Evolutionary conservation across 768 basidiomycete species (phyloP).

Genomic region (Nidularia pulvinata): DNA sequence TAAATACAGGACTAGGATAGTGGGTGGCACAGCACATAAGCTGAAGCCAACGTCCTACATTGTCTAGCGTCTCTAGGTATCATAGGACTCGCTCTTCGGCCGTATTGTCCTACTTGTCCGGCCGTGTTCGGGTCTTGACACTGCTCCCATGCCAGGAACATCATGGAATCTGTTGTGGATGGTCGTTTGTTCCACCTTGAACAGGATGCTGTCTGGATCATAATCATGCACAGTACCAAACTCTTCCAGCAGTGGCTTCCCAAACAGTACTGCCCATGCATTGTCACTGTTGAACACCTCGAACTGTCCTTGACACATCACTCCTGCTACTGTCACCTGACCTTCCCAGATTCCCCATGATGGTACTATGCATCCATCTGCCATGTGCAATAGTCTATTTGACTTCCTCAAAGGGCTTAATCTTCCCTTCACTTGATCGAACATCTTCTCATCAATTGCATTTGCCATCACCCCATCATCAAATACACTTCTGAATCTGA

Average conservation of each 20-base stretch:
- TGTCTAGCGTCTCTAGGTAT: too few relatives aligned
- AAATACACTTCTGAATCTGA: constrained; percentile 11
- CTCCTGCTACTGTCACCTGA: constrained; percentile 6
- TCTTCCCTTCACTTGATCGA: constrained; percentile 4
- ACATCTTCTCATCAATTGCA: constrained; percentile 16
- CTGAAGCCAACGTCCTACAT: too few relatives aligned
- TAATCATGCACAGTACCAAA: constrained; percentile 22
- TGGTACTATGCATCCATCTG: constrained; percentile 17
- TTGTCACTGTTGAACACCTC: constrained; percentile 22
- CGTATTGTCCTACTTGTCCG: too few relatives aligned
- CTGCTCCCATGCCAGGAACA: too few relatives aligned
- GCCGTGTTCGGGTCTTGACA: too few relatives aligned
- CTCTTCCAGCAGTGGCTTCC: constrained; percentile 19
- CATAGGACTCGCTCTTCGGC: too few relatives aligned
- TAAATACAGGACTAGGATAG: too few relatives aligned
- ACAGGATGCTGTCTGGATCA: constrained; percentile 6
- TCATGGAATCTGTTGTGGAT: too few relatives aligned
- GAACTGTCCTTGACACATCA: constrained; percentile 5
- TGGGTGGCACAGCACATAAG: too few relatives aligned
- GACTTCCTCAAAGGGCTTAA: constrained; percentile 11
- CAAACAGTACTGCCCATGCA: constrained; percentile 20
- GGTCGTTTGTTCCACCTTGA: background rate
- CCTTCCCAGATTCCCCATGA: constrained; percentile 16
- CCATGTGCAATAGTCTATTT: constrained; percentile 21
- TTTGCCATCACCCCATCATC: constrained; percentile 28